phyloP scores from a whole-genome alignment of 345 rosid species.

The Carallia pectinifolia region DNA sequence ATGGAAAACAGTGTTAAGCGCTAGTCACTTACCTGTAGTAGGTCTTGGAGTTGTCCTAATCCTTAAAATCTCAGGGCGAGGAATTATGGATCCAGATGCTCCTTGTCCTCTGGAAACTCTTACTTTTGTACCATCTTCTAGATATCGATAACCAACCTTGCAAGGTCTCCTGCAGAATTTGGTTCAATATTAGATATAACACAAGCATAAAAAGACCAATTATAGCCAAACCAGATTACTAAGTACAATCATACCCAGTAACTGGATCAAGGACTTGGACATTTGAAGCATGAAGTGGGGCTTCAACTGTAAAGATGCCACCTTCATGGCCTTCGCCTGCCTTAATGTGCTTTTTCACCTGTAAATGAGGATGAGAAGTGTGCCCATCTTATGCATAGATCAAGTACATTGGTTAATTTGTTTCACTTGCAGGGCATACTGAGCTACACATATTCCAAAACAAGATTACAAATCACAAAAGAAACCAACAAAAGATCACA shows the following conservation, averaged over 20 bases:
- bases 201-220: background rate
- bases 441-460: background rate
- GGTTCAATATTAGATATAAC: slow-evolving; percentile 1
- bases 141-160: slow-evolving; percentile 74
- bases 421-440: background rate
- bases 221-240: background rate
- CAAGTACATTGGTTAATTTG: background rate
- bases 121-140: slow-evolving; percentile 97
- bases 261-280: slow-evolving; percentile 92
- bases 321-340: slow-evolving; percentile 91
- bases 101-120: slow-evolving; percentile 87
- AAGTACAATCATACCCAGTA: slow-evolving; percentile 57
- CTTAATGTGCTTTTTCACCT: slow-evolving; percentile 94
- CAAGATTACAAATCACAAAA: background rate
- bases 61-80: slow-evolving; percentile 93
- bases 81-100: slow-evolving; percentile 83
- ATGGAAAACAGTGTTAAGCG: background rate
- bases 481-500: background rate
- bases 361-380: background rate
- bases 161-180: slow-evolving; percentile 60
- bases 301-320: slow-evolving; percentile 93
- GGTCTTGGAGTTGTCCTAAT: slow-evolving; percentile 88
- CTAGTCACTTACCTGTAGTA: slow-evolving; percentile 50
- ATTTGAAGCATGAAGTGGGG: slow-evolving; percentile 93
- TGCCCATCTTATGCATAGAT: background rate